phyloP scores from a whole-genome alignment of 192 early-diverging fungal species.

The Umbelopsis vinacea region DNA sequence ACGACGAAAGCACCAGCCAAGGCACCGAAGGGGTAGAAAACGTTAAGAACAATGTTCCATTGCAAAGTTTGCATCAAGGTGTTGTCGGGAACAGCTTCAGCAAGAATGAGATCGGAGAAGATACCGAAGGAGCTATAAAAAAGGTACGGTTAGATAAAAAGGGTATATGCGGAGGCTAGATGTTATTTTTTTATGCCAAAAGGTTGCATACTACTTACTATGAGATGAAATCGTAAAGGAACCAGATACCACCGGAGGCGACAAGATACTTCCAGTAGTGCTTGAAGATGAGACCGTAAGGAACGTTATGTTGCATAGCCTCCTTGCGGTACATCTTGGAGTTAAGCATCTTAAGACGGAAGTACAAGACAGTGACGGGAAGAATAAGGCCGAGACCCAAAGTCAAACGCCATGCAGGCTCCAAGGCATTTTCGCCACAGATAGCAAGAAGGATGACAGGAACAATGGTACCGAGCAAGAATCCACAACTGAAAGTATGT shows the following conservation, averaged over 20 bases:
- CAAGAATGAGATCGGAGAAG: slow-evolving; percentile 37
- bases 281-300: slow-evolving; percentile 54
- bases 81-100: slow-evolving; percentile 29
- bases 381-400: slow-evolving; percentile 55
- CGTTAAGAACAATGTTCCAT: slow-evolving; percentile 55
- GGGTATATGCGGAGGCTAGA: not conserved
- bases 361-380: slow-evolving; percentile 50
- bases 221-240: slow-evolving; percentile 50
- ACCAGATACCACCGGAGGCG: slow-evolving; percentile 52
- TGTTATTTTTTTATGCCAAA: not conserved
- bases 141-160: not conserved
- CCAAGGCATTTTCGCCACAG: slow-evolving; percentile 43
- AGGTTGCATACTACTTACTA: slow-evolving; percentile 14
- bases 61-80: slow-evolving; percentile 53
- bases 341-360: slow-evolving; percentile 63
- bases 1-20: slow-evolving; percentile 48
- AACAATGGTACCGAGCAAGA: slow-evolving; percentile 47
- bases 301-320: slow-evolving; percentile 50
- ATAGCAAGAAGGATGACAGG: slow-evolving; percentile 46
- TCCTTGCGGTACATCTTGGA: slow-evolving; percentile 54
- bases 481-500: slow-evolving; percentile 34
- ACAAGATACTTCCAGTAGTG: slow-evolving; percentile 58
- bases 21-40: slow-evolving; percentile 58
- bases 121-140: slow-evolving; percentile 31
- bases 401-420: slow-evolving; percentile 53